Evolutionary conservation across 495 filamentous ascomycete species (phyloP), one percentile per base, ranked within the genome.

Genomic region (Ramalina peruviana): DNA sequence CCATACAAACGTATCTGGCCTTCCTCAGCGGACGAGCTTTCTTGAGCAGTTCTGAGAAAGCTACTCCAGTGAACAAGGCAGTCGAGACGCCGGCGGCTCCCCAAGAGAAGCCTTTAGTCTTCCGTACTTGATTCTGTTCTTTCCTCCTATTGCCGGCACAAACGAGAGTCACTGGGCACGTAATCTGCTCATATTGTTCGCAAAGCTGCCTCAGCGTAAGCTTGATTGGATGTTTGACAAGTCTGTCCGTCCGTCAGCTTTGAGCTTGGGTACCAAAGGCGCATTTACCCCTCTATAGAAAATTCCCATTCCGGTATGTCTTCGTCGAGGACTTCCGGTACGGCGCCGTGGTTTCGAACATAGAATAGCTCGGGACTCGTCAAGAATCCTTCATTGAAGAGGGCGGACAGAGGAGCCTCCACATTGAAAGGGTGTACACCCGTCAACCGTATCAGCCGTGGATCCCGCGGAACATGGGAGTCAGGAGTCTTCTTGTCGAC

Each of bases 61-160:
- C 61, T 0, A 89, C 83, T 6, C 90, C 90, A 0, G 90, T 97
- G 72, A 85, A 97, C 1, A 97, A 67, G 0, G 88, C 83, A 0
- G 89, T 97, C 0, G 88, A 95, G 4, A 96, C 61, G 21, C 88
- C 90, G 6, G 86, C 88, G 0, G 90, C 74, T 37, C 90, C 90
- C 90, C 90, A 97, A 46, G 88, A 94, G 67, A 97, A 97, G 0
- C 90, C 90, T 59, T 95, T 94, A 3, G 85, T 85, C 62, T 97
- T 97, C 25, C 88, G 73, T 2, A 94, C 86, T 27, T 82, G 70
- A 53, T 97, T 97, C 58, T 97, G 90, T 62, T 97, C 90, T 66
- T 97, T 97, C 20, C 90, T 75, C 51, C 90, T 71, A 59, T 97
- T 97, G 0, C 90, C 90, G 12, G 90, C 90, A 64, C 90, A 97